These are phyloP conservation scores for Coniochaeta sp. DNA, from an alignment of 2,329 filamentous ascomycete species.

Conservation along the genomic window DNA sequence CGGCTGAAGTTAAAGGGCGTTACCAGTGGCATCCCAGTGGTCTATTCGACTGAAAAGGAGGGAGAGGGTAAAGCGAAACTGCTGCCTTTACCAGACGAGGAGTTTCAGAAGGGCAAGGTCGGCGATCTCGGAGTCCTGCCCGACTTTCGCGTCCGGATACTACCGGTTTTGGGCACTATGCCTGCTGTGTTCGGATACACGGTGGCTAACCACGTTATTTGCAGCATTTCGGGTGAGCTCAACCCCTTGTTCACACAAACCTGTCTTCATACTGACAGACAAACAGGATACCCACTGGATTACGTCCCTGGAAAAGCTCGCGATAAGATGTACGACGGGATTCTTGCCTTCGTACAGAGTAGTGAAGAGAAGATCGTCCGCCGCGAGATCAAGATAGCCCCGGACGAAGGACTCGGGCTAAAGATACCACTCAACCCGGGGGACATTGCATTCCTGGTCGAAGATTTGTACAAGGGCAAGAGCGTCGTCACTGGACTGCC, in stretches of 20 bases:
- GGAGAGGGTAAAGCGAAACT: slow-evolving; percentile 87
- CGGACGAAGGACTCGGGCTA: slow-evolving; percentile 56
- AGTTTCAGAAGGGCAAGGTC: slow-evolving; percentile 78
- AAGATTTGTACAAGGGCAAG: slow-evolving; percentile 79
- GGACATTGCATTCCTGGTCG: slow-evolving; percentile 81
- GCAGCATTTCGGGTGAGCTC: slow-evolving; percentile 52
- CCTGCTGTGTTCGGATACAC: slow-evolving; percentile 92
- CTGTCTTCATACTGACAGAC: background rate
- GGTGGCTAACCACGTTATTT: slow-evolving; percentile 86
- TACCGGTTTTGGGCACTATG: slow-evolving; percentile 95
- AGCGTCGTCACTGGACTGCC: slow-evolving; percentile 77
- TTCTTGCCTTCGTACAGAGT: slow-evolving; percentile 67
- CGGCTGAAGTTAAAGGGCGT: slow-evolving; percentile 72
- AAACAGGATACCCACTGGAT: slow-evolving; percentile 71
- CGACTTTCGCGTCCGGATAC: slow-evolving; percentile 88
- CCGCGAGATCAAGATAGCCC: slow-evolving; percentile 34
- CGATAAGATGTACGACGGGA: slow-evolving; percentile 87
- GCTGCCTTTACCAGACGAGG: slow-evolving; percentile 78
- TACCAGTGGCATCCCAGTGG: slow-evolving; percentile 77
- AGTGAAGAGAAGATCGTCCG: slow-evolving; percentile 69
- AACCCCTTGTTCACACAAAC: background rate
- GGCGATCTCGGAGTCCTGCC: slow-evolving; percentile 82
- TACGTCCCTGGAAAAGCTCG: slow-evolving; percentile 74
- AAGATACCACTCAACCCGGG: slow-evolving; percentile 70
- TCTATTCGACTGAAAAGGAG: slow-evolving; percentile 86